Evolutionary conservation across 306 rosid species (phyloP).

Genomic region (Elaeagnus macrophylla): DNA sequence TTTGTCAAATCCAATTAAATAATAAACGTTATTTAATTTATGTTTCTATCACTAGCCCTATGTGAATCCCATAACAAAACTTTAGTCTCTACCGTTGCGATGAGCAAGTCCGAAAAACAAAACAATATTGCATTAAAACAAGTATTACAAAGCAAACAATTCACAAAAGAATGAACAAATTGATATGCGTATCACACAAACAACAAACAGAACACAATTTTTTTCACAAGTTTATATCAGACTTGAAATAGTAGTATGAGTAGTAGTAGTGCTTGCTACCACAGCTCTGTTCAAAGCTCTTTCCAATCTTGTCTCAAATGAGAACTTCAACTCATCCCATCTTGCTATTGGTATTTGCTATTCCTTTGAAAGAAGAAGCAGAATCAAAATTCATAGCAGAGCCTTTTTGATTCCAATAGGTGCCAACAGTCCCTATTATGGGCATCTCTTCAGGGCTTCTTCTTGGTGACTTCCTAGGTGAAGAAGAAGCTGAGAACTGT

Average conservation of each 20-base stretch:
- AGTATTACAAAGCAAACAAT: slow-evolving; percentile 20
- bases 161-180: slow-evolving; percentile 30
- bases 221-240: slow-evolving; percentile 18
- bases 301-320: slow-evolving; percentile 73
- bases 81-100: too few species aligned
- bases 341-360: slow-evolving; percentile 81
- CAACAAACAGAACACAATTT: neutral
- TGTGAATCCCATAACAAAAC: too few species aligned
- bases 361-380: slow-evolving; percentile 61
- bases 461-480: slow-evolving; percentile 66
- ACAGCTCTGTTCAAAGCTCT: slow-evolving; percentile 66
- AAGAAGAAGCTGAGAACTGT: slow-evolving; percentile 55
- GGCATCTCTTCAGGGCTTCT: slow-evolving; percentile 66
- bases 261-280: slow-evolving; percentile 31
- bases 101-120: neutral
- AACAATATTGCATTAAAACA: neutral
- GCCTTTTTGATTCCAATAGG: slow-evolving; percentile 44
- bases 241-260: slow-evolving; percentile 20
- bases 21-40: too few species aligned
- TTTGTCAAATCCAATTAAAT: too few species aligned
- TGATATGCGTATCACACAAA: slow-evolving; percentile 15
- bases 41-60: too few species aligned
- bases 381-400: slow-evolving; percentile 35
- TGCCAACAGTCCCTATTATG: slow-evolving; percentile 75
- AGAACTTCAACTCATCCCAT: slow-evolving; percentile 28